A percentile compares a stretch with the other conserved stretches of the same genome.
These are phyloP conservation scores for Penicillium coffeae DNA, from an alignment of 495 filamentous ascomycete species.

Conservation along the genomic window DNA sequence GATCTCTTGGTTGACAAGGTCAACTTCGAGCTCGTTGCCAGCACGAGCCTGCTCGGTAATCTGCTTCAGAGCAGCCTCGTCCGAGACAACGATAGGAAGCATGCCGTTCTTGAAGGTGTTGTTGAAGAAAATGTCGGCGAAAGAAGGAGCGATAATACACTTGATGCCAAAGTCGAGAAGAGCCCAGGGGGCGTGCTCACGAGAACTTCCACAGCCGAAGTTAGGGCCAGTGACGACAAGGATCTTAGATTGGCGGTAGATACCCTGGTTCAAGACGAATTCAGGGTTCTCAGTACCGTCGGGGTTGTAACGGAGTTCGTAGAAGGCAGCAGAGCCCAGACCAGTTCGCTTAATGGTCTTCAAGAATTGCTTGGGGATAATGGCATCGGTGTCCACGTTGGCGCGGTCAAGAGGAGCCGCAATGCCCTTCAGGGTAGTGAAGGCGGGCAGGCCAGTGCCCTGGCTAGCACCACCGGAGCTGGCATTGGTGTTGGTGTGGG, in stretches of 20 bases:
- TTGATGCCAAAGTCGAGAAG: conserved; percentile 94
- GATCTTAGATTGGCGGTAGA: conserved; percentile 82
- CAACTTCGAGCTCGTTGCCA: conserved; percentile 85
- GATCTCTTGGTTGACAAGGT: conserved; percentile 81
- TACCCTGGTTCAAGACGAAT: conserved; percentile 88
- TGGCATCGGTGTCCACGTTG: conserved; percentile 96
- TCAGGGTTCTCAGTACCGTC: conserved; percentile 71
- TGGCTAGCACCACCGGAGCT: conserved; percentile 31
- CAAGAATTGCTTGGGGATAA: conserved; percentile 98
- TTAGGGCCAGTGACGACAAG: conserved; percentile 90
- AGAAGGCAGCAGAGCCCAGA: conserved; percentile 82
- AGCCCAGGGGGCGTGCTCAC: conserved; percentile 97
- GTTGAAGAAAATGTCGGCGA: conserved; percentile 98
- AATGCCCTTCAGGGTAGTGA: conserved; percentile 76
- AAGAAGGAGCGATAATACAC: conserved; percentile 87
- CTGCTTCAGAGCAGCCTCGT: conserved; percentile 59
- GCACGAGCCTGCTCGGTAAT: conserved; percentile 78
- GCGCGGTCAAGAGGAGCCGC: conserved; percentile 82
- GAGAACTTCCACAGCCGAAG: conserved; percentile 90
- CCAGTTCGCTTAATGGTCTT: conserved; percentile 99
- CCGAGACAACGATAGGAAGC: conserved; percentile 77
- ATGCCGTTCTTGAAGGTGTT: conserved; percentile 99
- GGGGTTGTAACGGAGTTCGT: conserved; percentile 71
- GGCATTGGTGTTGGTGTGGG: conserved; percentile 54
- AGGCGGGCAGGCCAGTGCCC: conserved; percentile 71